Evolutionary conservation across 106 monocot genomes (phyloP), one percentile per base, ranked within the genome.

Genomic region (Dioscorea zingiberensis): DNA sequence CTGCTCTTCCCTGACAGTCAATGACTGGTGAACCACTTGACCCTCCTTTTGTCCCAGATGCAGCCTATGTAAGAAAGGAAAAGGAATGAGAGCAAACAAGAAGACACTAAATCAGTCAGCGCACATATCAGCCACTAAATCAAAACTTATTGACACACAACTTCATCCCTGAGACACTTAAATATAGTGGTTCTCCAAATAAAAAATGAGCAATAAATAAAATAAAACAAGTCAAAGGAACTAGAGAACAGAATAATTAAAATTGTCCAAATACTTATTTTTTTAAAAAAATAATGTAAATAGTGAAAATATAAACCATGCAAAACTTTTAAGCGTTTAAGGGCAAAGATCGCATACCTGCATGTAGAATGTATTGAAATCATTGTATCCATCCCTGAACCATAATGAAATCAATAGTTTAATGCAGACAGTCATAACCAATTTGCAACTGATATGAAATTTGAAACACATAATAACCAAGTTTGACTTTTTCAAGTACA

Each of bases 311-410:
- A 15, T 28, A 29, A 16, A 38, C 3, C 14, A 32, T 32, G 18
- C 38, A 38, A 38, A 38, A 38, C 10, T 38, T 38, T 38, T 0
- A 30, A 30, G 30, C 23, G 4, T 38, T 13, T 7, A 28, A 54
- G 22, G 19, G 44, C 17, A n/a, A 48, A 64, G n/a, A 19, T 19
- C 25, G 65, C 60, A 48, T 81, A 94, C 94, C 94, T 94, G 94
- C 82, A 94, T 82, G 69, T 94, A 94, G 77, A 94, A 90, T 72
- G 94, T 94, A 61, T 94, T 94, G 87, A 94, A 94, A 62, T 94
- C 94, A 60, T 94, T 94, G 62, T 94, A 94, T 47, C 94, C 94
- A 65, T 94, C 94, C 81, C 94, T 94, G 75, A 11, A 54, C 7
- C 18, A 21, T 28, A 69, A 82, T 54, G 56, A 51, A 51, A 51